phyloP scores from a whole-genome alignment of 352 stramenopile genomes.

The Thraustotheca clavata region DNA sequence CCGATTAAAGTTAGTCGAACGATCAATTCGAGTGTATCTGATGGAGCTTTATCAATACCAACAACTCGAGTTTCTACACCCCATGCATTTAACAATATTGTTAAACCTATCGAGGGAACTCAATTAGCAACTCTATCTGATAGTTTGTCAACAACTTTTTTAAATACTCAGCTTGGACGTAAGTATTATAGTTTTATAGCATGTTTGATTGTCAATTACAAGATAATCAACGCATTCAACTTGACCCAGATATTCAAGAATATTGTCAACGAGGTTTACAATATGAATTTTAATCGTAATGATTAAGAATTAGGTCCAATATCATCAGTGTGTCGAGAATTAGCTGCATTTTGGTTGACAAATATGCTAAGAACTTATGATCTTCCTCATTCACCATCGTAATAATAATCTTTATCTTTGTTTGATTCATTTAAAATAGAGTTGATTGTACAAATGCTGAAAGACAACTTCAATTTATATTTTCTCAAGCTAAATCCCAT shows the following conservation, averaged over 20 bases:
- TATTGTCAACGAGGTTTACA: conserved; percentile 12
- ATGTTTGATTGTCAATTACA: background rate
- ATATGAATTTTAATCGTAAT: background rate
- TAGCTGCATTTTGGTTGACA: conserved; percentile 1
- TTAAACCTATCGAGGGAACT: background rate
- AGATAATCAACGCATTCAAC: background rate
- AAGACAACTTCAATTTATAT: background rate
- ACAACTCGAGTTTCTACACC: background rate
- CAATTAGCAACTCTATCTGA: background rate
- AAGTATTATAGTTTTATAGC: background rate
- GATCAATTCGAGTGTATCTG: too few species aligned
- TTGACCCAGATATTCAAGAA: conserved; percentile 10
- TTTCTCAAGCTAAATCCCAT: background rate
- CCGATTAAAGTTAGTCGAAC: too few species aligned
- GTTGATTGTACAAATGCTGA: background rate
- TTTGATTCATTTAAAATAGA: background rate
- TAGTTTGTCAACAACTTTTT: background rate
- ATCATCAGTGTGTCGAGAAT: background rate
- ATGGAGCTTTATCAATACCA: too few species aligned
- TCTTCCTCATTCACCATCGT: background rate
- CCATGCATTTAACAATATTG: background rate
- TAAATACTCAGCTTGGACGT: background rate
- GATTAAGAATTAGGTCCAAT: background rate
- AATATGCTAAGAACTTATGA: conserved; percentile 19
- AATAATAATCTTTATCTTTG: background rate